Evolutionary conservation across 2,329 filamentous ascomycete genomes (phyloP).

Genomic region (Alternaria viburni): DNA sequence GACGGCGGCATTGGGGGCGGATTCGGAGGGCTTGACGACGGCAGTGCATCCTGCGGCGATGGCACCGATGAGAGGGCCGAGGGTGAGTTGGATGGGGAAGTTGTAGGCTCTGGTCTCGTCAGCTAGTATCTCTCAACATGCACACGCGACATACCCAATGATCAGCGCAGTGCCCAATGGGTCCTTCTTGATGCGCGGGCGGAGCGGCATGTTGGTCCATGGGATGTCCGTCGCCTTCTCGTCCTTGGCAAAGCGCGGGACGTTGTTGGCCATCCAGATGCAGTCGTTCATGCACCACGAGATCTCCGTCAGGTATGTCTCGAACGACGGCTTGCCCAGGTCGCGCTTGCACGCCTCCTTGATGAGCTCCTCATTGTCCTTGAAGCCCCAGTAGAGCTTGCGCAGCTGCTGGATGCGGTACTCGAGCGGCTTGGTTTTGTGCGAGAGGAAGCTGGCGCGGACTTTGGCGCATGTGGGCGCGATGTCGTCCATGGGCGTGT

Average conservation of each 20-base stretch:
- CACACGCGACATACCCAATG: conserved; percentile 56
- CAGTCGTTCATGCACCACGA: conserved; percentile 83
- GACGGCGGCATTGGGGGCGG: conserved; percentile 75
- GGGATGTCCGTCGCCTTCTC: conserved; percentile 75
- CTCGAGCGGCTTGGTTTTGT: conserved; percentile 81
- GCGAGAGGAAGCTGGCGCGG: conserved; percentile 73
- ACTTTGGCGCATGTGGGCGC: conserved; percentile 55
- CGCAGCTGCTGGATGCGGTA: conserved; percentile 87
- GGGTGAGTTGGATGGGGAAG: conserved; percentile 82
- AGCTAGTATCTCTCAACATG: background rate
- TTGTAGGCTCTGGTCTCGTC: conserved; percentile 74
- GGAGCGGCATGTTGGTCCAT: conserved; percentile 71
- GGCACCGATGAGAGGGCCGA: conserved; percentile 83
- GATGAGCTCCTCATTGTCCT: conserved; percentile 76
- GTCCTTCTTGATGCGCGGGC: conserved; percentile 81
- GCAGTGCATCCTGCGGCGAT: conserved; percentile 92
- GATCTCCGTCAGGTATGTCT: conserved; percentile 76
- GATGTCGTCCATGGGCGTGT: conserved; percentile 46
- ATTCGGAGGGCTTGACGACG: conserved; percentile 89
- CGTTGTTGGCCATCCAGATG: conserved; percentile 75
- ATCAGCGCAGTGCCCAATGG: conserved; percentile 83
- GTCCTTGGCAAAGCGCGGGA: conserved; percentile 83
- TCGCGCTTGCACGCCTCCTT: conserved; percentile 78
- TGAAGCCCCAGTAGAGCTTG: conserved; percentile 92
- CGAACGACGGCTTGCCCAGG: conserved; percentile 77